Base-by-base conservation (phyloP, 805 yeast species). In the Metschnikowia lunata region DNA sequence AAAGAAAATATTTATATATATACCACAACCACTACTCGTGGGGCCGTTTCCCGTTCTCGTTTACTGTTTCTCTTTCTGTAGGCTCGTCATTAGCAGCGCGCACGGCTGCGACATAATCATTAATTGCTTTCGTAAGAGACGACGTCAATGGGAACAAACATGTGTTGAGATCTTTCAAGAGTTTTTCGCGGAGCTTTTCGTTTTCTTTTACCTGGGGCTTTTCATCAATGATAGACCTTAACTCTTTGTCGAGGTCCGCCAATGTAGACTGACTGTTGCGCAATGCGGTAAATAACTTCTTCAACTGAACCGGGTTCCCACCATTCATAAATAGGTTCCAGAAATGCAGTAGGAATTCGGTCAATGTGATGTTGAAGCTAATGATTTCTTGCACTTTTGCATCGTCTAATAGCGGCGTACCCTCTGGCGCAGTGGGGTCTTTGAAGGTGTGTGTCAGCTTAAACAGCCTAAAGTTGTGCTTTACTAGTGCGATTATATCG, bases 381-480 rank as follows among this genome's bases (percentile, higher is more conserved):
- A 67, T 59, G 34, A 71, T 61, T 36, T 67, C 71, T 45, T 68
- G 70, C 6, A 58, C 54, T 8, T 55, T 42, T 8, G 50, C 43
- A 4, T 46, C 56, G 41, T 53, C 50, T 56, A 75, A 74, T 71
- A 76, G 30, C 68, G 66, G 58, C 61, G 52, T 46, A 27, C 47
- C 51, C 1, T 42, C n/a, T 3, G 40, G 28, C 32, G 39, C 43
- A n/a, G 30, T 27, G 15, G 40, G 26, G 11, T 55, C 64, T 31
- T 47, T 54, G 32, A 51, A 38, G 32, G 45, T 48, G 40, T 55
- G 47, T 26, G 51, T 43, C 46, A 56, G 78, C 38, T 69, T 72
- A 10, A 78, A 75, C 50, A 79, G 82, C 43, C 78, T 76, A 12
- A 80, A 70, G 53, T 79, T 80, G 35, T 67, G 64, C 50, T 74